phyloP scores from a whole-genome alignment of 176 grass and related monocot genomes.

The Olyra latifolia region DNA sequence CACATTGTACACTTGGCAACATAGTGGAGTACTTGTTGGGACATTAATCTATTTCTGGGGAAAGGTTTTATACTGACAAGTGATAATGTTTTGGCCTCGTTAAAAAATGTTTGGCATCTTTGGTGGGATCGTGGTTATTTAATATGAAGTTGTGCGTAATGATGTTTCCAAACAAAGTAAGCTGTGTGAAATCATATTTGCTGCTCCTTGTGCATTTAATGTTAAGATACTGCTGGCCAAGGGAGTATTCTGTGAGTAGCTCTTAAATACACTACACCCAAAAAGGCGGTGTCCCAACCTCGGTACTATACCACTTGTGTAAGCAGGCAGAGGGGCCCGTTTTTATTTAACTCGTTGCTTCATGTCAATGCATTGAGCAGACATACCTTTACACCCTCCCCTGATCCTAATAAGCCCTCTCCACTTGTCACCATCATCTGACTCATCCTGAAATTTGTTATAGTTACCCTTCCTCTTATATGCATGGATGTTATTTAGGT shows the following conservation, averaged over 20 bases:
- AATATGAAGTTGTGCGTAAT: neutral
- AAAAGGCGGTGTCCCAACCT: constrained; percentile 13
- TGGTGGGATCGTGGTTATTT: neutral
- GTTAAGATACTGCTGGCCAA: neutral
- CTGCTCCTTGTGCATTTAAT: constrained; percentile 14
- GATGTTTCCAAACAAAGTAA: neutral
- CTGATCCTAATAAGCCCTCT: neutral
- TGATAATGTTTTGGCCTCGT: neutral
- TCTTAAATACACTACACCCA: constrained; percentile 11
- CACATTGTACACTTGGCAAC: neutral
- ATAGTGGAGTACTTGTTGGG: neutral
- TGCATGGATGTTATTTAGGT: constrained; percentile 13
- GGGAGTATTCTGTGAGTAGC: constrained; percentile 7
- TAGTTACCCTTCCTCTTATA: constrained; percentile 14
- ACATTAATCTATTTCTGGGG: neutral
- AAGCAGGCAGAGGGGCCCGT: neutral
- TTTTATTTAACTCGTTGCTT: constrained; percentile 1
- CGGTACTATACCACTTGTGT: neutral
- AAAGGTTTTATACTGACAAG: neutral
- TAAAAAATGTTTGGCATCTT: too few relatives aligned
- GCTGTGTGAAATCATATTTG: neutral
- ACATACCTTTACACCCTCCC: neutral
- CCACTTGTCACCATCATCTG: constrained; percentile 28
- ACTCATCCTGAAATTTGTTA: constrained; percentile 32
- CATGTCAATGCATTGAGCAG: constrained; percentile 15